Evolutionary conservation across 257 asterid genomes (phyloP).

Genomic region (Cruciata laevipes): DNA sequence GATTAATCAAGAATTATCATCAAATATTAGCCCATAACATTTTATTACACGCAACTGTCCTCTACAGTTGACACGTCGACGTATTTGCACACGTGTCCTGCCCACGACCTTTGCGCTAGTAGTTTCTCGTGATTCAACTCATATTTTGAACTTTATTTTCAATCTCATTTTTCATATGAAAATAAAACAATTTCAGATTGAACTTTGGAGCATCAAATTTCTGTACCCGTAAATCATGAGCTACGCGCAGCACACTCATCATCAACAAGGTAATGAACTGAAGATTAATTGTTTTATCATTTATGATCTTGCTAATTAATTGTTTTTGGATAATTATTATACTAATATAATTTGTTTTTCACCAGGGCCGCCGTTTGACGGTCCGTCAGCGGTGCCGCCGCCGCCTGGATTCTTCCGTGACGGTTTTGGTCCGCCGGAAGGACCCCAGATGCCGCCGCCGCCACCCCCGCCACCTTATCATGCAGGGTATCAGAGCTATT

Average conservation of each 20-base stretch:
- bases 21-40: no score
- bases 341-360: not conserved
- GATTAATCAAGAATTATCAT: no score
- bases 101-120: not conserved
- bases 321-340: not conserved
- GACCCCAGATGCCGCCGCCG: slow-evolving; percentile 11
- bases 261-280: not conserved
- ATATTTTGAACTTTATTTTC: no score
- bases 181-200: not conserved
- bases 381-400: slow-evolving; percentile 22
- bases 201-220: not conserved
- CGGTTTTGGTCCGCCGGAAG: slow-evolving; percentile 26
- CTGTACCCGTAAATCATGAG: not conserved
- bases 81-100: not conserved
- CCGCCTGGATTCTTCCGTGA: slow-evolving; percentile 24
- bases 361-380: slow-evolving; percentile 20
- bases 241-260: slow-evolving; percentile 5
- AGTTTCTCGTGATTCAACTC: not conserved
- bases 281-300: not conserved
- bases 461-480: slow-evolving; percentile 4
- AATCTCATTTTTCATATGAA: not conserved
- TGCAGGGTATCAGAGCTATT: slow-evolving; percentile 35
- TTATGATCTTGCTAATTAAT: no score
- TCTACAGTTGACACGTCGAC: not conserved
- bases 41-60: not conserved